Percentiles rank a stretch among this genome's conserved stretches.
These are phyloP conservation scores for Metschnikowia vanudenii DNA, from an alignment of 805 yeast genomes.

Conservation along the genomic window DNA sequence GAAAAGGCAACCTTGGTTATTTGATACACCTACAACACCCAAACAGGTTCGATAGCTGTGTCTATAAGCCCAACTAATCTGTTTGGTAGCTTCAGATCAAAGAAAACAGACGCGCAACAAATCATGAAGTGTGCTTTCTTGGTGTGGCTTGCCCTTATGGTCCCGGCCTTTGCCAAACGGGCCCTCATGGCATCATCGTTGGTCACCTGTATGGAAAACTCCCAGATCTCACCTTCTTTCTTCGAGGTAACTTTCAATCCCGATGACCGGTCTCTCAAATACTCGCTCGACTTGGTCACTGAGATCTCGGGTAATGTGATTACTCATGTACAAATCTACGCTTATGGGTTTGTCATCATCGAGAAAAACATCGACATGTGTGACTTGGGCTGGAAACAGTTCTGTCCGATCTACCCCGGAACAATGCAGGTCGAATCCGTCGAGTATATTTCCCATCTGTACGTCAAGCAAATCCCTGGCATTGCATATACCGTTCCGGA, in stretches of 20 bases:
- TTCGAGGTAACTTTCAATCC: constrained; percentile 79
- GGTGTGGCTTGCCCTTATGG: constrained; percentile 13
- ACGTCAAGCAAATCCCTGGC: constrained; percentile 66
- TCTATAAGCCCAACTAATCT: too few species aligned
- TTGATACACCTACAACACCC: not conserved
- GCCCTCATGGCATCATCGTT: constrained; percentile 63
- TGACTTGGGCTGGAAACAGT: constrained; percentile 70
- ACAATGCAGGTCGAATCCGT: constrained; percentile 71
- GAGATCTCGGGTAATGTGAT: constrained; percentile 62
- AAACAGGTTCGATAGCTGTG: too few species aligned
- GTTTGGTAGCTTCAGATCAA: too few species aligned
- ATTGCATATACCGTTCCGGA: constrained; percentile 86
- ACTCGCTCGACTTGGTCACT: constrained; percentile 67
- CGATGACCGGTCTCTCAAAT: constrained; percentile 61
- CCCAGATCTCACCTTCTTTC: constrained; percentile 67
- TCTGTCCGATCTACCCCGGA: constrained; percentile 88
- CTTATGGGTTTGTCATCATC: constrained; percentile 80
- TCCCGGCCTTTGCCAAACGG: constrained; percentile 24
- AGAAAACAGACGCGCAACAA: too few species aligned
- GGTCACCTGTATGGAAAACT: constrained; percentile 81
- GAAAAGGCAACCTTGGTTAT: not conserved
- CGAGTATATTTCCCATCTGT: constrained; percentile 51
- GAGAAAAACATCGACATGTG: constrained; percentile 62
- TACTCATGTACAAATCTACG: constrained; percentile 74
- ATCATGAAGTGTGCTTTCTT: constrained; percentile 13